Evolutionary conservation across 2,329 filamentous ascomycete genomes (phyloP).

Genomic region (Claviceps paspali): DNA sequence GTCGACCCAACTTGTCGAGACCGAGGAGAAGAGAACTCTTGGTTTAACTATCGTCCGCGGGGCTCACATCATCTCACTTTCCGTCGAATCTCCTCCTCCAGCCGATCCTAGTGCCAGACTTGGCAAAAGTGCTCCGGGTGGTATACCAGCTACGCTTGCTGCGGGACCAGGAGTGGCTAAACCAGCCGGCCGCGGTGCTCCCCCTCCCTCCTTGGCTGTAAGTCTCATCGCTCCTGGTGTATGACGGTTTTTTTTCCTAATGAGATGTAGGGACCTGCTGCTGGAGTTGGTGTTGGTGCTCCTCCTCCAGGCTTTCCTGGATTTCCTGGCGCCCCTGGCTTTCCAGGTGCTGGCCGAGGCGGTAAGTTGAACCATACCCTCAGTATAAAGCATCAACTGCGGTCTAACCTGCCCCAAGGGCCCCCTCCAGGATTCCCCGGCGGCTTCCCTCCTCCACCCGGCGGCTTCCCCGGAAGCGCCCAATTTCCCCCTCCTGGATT

Average conservation of each 20-base stretch:
- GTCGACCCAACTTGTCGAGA: conserved; percentile 55
- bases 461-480: conserved; percentile 22
- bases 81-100: conserved; percentile 88
- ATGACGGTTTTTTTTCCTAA: conserved; percentile 9
- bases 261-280: conserved; percentile 51
- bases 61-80: conserved; percentile 85
- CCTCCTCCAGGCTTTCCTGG: conserved; percentile 47
- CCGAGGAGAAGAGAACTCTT: conserved; percentile 94
- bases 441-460: conserved; percentile 31
- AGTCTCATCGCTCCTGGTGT: conserved; percentile 9
- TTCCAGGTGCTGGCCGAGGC: conserved; percentile 34
- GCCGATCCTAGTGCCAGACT: conserved; percentile 84
- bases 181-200: conserved; percentile 70
- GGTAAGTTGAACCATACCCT: conserved; percentile 27
- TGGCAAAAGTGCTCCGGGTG: conserved; percentile 58
- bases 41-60: conserved; percentile 90
- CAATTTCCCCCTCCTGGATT: conserved; percentile 7
- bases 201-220: conserved; percentile 63
- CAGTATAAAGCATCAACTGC: conserved; percentile 1
- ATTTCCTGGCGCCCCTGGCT: conserved; percentile 33
- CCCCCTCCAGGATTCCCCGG: conserved; percentile 36
- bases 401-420: conserved; percentile 21
- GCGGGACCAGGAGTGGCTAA: conserved; percentile 81
- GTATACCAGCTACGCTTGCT: conserved; percentile 53
- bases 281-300: conserved; percentile 61